Percentiles rank a stretch among this genome's conserved stretches.
These are phyloP conservation scores for Suhomyces choctaworum DNA, from an alignment of 1,139 yeast species.

Conservation along the genomic window DNA sequence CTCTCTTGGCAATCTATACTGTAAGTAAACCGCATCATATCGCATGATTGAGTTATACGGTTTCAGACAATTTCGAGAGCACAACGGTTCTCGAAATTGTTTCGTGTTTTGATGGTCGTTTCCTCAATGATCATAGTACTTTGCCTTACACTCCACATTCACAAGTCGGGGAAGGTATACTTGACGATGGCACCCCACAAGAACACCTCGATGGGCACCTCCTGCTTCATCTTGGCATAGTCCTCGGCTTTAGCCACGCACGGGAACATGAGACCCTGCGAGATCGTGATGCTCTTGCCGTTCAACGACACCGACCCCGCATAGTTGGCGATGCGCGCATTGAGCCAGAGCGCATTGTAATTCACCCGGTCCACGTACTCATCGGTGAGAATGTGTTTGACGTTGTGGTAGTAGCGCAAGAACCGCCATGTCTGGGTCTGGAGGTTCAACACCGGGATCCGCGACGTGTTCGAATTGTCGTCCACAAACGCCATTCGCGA, in stretches of 20 bases:
- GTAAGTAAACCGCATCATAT: too few species aligned
- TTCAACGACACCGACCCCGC: conserved; percentile 38
- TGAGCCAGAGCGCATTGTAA: conserved; percentile 25
- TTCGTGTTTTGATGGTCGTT: too few species aligned
- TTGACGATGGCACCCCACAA: conserved; percentile 42
- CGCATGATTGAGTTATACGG: too few species aligned
- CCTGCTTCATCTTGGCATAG: conserved; percentile 21
- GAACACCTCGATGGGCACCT: conserved; percentile 24
- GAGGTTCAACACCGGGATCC: conserved; percentile 41
- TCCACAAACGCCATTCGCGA: conserved; percentile 32
- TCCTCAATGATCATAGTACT: too few species aligned
- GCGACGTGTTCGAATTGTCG: conserved; percentile 30
- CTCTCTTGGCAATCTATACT: too few species aligned
- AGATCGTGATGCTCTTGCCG: conserved; percentile 39
- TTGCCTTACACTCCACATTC: background rate
- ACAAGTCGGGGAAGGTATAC: conserved; percentile 38
- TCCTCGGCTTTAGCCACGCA: conserved; percentile 36
- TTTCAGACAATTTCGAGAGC: too few species aligned
- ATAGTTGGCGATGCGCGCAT: conserved; percentile 33
- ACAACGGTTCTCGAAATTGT: too few species aligned
- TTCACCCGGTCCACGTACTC: conserved; percentile 26
- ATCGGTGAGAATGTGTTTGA: conserved; percentile 26
- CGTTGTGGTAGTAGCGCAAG: conserved; percentile 36
- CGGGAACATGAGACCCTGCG: conserved; percentile 39
- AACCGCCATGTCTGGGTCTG: conserved; percentile 49